A percentile compares a stretch with the other conserved stretches of the same genome.
Conservation (phyloP, 345 rosid genomes). For the Camelina sativa region DNA sequence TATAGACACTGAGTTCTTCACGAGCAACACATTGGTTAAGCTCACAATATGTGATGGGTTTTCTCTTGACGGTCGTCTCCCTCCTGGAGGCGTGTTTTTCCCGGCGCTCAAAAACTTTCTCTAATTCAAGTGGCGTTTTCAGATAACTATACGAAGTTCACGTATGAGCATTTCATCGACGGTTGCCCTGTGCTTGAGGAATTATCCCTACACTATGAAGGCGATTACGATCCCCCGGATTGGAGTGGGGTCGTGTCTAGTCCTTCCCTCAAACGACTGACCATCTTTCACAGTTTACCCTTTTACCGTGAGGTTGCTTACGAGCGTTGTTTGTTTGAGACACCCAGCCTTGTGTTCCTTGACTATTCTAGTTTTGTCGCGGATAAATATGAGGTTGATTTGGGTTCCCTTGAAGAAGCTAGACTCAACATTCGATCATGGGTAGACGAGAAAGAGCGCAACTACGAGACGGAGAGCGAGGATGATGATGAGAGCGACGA, state of each 20-base stretch:
- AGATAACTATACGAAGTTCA: too few species aligned
- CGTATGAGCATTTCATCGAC: background rate
- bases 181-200: conserved; percentile 21
- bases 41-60: background rate
- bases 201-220: background rate
- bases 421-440: background rate
- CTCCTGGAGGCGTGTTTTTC: background rate
- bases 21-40: conserved; percentile 13
- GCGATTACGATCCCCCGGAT: background rate
- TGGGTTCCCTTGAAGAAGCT: too few species aligned
- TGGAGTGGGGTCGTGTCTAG: background rate
- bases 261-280: conserved; percentile 16
- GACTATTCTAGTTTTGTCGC: too few species aligned
- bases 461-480: background rate
- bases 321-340: too few species aligned
- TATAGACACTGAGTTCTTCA: background rate
- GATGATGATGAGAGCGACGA: background rate
- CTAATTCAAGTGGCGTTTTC: background rate
- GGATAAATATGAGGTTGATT: too few species aligned
- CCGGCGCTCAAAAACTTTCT: conserved; percentile 13
- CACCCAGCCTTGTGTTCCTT: too few species aligned
- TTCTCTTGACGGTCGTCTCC: background rate
- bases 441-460: background rate
- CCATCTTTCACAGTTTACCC: background rate
- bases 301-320: too few species aligned